phyloP scores from a whole-genome alignment of 2,329 filamentous ascomycete species.

The Aureobasidium zeae region DNA sequence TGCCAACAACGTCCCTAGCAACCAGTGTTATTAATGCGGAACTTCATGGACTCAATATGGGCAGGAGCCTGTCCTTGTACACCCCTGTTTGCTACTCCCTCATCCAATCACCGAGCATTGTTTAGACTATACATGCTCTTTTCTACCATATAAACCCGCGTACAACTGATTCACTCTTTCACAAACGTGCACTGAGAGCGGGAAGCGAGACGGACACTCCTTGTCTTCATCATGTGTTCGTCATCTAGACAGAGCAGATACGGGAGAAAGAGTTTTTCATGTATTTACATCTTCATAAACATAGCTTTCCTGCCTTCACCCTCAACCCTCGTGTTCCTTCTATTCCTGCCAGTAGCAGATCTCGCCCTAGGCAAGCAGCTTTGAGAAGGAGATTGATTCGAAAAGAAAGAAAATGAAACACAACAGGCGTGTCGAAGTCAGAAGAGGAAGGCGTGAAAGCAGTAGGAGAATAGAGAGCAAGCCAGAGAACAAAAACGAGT shows the following conservation, averaged over 20 bases:
- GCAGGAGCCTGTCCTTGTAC: too few relatives aligned
- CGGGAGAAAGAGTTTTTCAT: conserved; percentile 1
- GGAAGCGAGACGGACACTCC: too few relatives aligned
- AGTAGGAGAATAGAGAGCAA: neutral
- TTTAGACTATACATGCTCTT: too few relatives aligned
- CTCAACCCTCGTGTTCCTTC: neutral
- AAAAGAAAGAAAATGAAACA: neutral
- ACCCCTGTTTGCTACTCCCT: too few relatives aligned
- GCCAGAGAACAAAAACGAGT: neutral
- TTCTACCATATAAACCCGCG: too few relatives aligned
- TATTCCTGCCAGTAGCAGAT: conserved; percentile 9
- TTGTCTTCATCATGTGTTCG: too few relatives aligned
- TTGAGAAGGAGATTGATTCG: neutral
- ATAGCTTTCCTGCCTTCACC: conserved; percentile 13
- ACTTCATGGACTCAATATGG: too few relatives aligned
- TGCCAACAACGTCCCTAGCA: too few relatives aligned
- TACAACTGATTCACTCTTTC: too few relatives aligned
- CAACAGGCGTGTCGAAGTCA: neutral
- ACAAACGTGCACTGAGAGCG: neutral
- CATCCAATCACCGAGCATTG: too few relatives aligned
- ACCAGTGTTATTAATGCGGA: too few relatives aligned
- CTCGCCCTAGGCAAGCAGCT: conserved; percentile 3
- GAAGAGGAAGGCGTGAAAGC: neutral
- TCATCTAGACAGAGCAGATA: too few relatives aligned
- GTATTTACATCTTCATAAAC: conserved; percentile 13